phyloP scores from a whole-genome alignment of 352 stramenopile genomes.

The Thraustochytrium sp. region DNA sequence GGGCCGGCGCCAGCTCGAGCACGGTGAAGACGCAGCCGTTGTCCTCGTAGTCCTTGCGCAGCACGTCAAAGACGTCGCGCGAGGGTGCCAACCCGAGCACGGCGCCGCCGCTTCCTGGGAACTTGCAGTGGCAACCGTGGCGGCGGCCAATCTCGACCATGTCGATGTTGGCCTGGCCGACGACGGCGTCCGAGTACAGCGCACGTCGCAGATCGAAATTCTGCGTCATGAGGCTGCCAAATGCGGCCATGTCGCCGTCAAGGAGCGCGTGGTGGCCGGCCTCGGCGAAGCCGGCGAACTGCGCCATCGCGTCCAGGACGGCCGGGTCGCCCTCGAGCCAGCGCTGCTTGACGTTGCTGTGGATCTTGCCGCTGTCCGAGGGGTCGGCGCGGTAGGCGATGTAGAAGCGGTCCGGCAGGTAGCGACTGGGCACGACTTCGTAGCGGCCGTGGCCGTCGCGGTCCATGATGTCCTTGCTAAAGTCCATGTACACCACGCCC shows the following conservation, averaged over 20 bases:
- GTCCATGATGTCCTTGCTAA: slow-evolving; percentile 49
- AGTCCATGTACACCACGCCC: slow-evolving; percentile 56
- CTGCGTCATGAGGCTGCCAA: slow-evolving; percentile 49
- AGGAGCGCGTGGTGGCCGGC: slow-evolving; percentile 38
- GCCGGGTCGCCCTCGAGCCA: slow-evolving; percentile 47
- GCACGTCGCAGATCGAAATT: slow-evolving; percentile 53
- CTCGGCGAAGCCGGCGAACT: slow-evolving; percentile 47
- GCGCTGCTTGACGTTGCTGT: slow-evolving; percentile 54
- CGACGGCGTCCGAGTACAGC: slow-evolving; percentile 52
- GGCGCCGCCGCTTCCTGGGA: slow-evolving; percentile 51
- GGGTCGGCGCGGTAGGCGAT: slow-evolving; percentile 48
- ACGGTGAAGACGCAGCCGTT: slow-evolving; percentile 31
- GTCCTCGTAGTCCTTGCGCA: slow-evolving; percentile 14
- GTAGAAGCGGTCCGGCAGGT: slow-evolving; percentile 46
- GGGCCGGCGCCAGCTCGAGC: background rate
- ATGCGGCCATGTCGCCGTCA: slow-evolving; percentile 15
- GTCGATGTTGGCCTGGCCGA: slow-evolving; percentile 49
- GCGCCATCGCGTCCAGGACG: slow-evolving; percentile 47
- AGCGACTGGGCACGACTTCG: background rate
- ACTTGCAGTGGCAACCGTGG: slow-evolving; percentile 48
- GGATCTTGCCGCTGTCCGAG: slow-evolving; percentile 52
- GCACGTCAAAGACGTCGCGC: background rate
- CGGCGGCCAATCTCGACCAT: slow-evolving; percentile 52
- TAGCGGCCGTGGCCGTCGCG: slow-evolving; percentile 48
- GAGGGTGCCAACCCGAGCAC: slow-evolving; percentile 45